phyloP scores from a whole-genome alignment of 352 stramenopile species.

The Phytophthora nicotianae region DNA sequence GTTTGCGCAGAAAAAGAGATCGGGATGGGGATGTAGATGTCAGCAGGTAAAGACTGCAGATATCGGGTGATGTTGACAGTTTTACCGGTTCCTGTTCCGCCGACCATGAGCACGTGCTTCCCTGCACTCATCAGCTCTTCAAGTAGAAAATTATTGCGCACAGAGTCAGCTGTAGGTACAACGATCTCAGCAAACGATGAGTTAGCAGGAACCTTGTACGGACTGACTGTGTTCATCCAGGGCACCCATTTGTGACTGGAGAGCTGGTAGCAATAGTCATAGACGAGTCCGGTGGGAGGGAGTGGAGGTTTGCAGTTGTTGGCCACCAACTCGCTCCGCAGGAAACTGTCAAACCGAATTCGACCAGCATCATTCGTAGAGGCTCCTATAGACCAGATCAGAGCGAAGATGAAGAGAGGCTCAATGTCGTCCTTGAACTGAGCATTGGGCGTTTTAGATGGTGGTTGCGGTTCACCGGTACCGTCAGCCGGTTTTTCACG shows the following conservation, averaged over 20 bases:
- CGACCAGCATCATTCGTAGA: slow-evolving; percentile 91
- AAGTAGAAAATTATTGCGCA: slow-evolving; percentile 93
- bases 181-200: slow-evolving; percentile 93
- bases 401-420: slow-evolving; percentile 92
- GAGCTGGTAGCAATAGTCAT: slow-evolving; percentile 92
- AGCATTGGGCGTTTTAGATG: slow-evolving; percentile 28
- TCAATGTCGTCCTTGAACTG: slow-evolving; percentile 86
- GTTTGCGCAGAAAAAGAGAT: slow-evolving; percentile 94
- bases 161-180: slow-evolving; percentile 92
- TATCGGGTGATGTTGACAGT: slow-evolving; percentile 94
- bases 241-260: slow-evolving; percentile 90
- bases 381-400: slow-evolving; percentile 93
- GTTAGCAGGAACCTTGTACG: slow-evolving; percentile 75
- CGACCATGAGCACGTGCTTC: slow-evolving; percentile 96
- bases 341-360: slow-evolving; percentile 88
- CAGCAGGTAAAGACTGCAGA: slow-evolving; percentile 84
- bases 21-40: slow-evolving; percentile 89
- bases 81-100: slow-evolving; percentile 94
- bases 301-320: slow-evolving; percentile 65
- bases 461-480: slow-evolving; percentile 50
- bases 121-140: slow-evolving; percentile 80
- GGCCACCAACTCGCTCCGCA: slow-evolving; percentile 84
- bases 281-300: slow-evolving; percentile 74
- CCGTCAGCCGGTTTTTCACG: slow-evolving; percentile 55
- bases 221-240: slow-evolving; percentile 94